A percentile compares a stretch with the other conserved stretches of the same genome.
Conservation (phyloP, 805 yeast species). For the Kazachstania viticola region DNA sequence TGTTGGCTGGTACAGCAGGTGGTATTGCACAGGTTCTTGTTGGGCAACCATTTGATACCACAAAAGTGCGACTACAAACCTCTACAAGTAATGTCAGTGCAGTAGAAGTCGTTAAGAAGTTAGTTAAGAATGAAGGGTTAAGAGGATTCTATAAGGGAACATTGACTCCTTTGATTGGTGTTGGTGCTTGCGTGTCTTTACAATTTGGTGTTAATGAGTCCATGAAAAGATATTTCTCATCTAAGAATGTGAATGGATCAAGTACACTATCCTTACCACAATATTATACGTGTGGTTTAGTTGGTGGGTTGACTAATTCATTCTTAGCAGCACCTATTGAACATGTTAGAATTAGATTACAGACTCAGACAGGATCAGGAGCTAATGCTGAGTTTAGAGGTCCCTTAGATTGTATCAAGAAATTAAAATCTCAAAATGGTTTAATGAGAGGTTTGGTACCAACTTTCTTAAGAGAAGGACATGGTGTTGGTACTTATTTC, state of each 20-base stretch:
- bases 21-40: slow-evolving; percentile 92
- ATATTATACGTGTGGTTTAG: slow-evolving; percentile 76
- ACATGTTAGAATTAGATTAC: slow-evolving; percentile 85
- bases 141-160: slow-evolving; percentile 89
- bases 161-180: slow-evolving; percentile 83
- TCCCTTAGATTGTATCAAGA: slow-evolving; percentile 29
- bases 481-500: slow-evolving; percentile 85
- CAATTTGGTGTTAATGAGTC: slow-evolving; percentile 92
- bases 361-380: slow-evolving; percentile 41
- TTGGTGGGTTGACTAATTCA: slow-evolving; percentile 90
- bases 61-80: slow-evolving; percentile 85
- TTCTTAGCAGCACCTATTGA: slow-evolving; percentile 89
- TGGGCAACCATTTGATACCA: slow-evolving; percentile 94
- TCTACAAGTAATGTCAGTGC: slow-evolving; percentile 67
- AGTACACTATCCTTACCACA: slow-evolving; percentile 36
- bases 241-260: slow-evolving; percentile 29
- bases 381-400: slow-evolving; percentile 45
- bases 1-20: slow-evolving; percentile 86
- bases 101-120: slow-evolving; percentile 60
- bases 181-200: slow-evolving; percentile 96
- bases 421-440: slow-evolving; percentile 44
- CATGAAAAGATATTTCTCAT: slow-evolving; percentile 70
- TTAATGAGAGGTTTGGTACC: slow-evolving; percentile 75
- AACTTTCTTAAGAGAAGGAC: slow-evolving; percentile 71
- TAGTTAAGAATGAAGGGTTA: slow-evolving; percentile 72